Evolutionary conservation across 2,329 filamentous ascomycete genomes (phyloP).

Genomic region (Drechslerella stenobrocha): DNA sequence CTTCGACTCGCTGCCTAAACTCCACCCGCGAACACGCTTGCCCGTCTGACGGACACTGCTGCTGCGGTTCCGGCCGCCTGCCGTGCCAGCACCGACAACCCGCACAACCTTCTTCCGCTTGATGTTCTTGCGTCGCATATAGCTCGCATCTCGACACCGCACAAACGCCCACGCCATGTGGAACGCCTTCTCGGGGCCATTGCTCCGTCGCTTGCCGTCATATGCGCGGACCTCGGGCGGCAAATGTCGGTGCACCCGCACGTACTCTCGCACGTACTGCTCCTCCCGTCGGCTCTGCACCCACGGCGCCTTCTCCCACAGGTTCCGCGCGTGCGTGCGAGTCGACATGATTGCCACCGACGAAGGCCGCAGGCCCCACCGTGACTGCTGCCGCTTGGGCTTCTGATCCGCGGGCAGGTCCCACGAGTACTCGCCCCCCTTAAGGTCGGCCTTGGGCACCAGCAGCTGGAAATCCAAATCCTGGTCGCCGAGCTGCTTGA

Average conservation of each 20-base stretch:
- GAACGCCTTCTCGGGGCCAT: slow-evolving; percentile 45
- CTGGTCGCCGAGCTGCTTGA: slow-evolving; percentile 37
- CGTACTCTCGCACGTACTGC: slow-evolving; percentile 35
- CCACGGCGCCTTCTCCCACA: slow-evolving; percentile 42
- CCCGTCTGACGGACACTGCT: slow-evolving; percentile 38
- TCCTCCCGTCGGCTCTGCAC: slow-evolving; percentile 36
- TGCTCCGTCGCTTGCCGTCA: slow-evolving; percentile 26
- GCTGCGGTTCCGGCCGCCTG: slow-evolving; percentile 25
- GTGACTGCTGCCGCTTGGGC: slow-evolving; percentile 22
- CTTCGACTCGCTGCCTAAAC: slow-evolving; percentile 7
- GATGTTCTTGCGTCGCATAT: slow-evolving; percentile 34
- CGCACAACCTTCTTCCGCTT: slow-evolving; percentile 31
- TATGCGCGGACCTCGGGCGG: slow-evolving; percentile 44
- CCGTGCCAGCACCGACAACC: not conserved
- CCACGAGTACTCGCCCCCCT: slow-evolving; percentile 36
- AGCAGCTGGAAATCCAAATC: slow-evolving; percentile 40
- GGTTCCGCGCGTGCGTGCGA: slow-evolving; percentile 15
- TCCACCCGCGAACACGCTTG: slow-evolving; percentile 44
- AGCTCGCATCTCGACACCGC: slow-evolving; percentile 37
- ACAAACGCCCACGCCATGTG: slow-evolving; percentile 48
- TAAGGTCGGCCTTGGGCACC: slow-evolving; percentile 37
- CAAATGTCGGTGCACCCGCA: slow-evolving; percentile 38
- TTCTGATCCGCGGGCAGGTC: slow-evolving; percentile 30
- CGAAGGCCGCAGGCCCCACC: not conserved
- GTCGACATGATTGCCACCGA: slow-evolving; percentile 3